phyloP scores from a whole-genome alignment of 768 basidiomycete species.

The Pleurotus ostreatus region DNA sequence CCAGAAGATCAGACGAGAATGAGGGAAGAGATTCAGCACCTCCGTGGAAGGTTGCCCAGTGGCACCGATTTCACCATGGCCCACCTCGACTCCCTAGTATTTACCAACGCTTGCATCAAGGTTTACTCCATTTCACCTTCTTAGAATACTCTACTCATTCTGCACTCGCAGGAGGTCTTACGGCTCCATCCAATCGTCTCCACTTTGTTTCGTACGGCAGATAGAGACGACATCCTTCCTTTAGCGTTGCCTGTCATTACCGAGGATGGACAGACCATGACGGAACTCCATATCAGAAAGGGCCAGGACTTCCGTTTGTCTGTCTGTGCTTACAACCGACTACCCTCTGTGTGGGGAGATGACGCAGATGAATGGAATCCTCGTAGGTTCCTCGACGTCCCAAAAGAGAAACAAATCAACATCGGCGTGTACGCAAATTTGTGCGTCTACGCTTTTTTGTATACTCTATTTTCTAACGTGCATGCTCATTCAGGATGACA shows the following conservation, averaged over 20 bases:
- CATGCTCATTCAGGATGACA: background rate
- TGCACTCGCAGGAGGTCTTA: slow-evolving; percentile 20
- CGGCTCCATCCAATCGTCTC: slow-evolving; percentile 28
- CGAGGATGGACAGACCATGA: slow-evolving; percentile 25
- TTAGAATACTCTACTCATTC: background rate
- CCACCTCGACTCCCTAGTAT: background rate
- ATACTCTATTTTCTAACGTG: background rate
- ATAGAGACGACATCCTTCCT: slow-evolving; percentile 37
- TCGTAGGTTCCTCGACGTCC: slow-evolving; percentile 13
- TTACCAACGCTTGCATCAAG: slow-evolving; percentile 7
- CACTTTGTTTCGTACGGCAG: slow-evolving; percentile 16
- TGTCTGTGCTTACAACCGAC: slow-evolving; percentile 30
- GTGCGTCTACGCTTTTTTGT: slow-evolving; percentile 13
- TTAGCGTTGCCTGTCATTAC: slow-evolving; percentile 33
- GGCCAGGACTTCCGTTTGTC: slow-evolving; percentile 31
- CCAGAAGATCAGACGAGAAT: slow-evolving; percentile 41
- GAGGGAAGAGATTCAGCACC: slow-evolving; percentile 37
- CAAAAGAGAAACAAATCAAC: slow-evolving; percentile 11
- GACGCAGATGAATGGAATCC: slow-evolving; percentile 19
- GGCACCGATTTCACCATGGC: background rate
- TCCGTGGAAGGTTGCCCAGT: background rate
- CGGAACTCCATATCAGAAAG: slow-evolving; percentile 28
- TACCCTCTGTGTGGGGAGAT: slow-evolving; percentile 15
- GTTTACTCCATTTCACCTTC: background rate
- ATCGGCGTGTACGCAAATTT: slow-evolving; percentile 21